A percentile compares a stretch with the other conserved stretches of the same genome.
Evolutionary conservation across 2,329 filamentous ascomycete species (phyloP).

Genomic region (Fusarium bactridioides): DNA sequence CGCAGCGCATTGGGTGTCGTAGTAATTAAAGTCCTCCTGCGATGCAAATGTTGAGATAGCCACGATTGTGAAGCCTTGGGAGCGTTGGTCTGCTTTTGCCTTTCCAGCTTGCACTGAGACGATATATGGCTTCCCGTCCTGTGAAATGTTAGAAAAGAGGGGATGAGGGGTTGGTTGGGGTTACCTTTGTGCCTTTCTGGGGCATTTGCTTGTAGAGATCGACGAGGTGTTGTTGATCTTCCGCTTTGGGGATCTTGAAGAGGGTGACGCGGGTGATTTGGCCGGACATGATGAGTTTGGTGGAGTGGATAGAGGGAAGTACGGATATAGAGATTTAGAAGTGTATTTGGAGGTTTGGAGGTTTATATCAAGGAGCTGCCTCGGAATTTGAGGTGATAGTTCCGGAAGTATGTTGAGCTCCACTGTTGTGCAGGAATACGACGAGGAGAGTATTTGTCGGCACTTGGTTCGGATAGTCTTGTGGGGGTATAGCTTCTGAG

Average conservation of each 20-base stretch:
- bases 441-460: neutral
- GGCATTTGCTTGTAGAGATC: conserved; percentile 46
- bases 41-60: conserved; percentile 64
- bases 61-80: conserved; percentile 65
- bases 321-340: neutral
- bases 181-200: conserved; percentile 44
- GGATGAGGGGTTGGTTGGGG: rapidly evolving
- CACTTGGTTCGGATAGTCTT: neutral
- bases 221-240: conserved; percentile 44
- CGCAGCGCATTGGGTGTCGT: conserved; percentile 57
- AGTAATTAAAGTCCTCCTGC: conserved; percentile 67
- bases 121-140: conserved; percentile 71
- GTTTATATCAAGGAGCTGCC: neutral
- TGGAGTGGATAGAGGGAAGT: neutral
- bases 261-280: conserved; percentile 46
- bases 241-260: conserved; percentile 48
- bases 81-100: conserved; percentile 61
- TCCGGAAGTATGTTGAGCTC: neutral
- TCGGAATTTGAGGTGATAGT: neutral
- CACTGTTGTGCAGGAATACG: neutral
- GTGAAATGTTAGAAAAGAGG: rapidly evolving
- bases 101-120: conserved; percentile 56
- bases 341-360: rapidly evolving
- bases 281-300: conserved; percentile 15
- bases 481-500: neutral